These are phyloP conservation scores for Pseudocercospora vitis DNA, from an alignment of 2,329 filamentous ascomycete species.

Conservation along the genomic window DNA sequence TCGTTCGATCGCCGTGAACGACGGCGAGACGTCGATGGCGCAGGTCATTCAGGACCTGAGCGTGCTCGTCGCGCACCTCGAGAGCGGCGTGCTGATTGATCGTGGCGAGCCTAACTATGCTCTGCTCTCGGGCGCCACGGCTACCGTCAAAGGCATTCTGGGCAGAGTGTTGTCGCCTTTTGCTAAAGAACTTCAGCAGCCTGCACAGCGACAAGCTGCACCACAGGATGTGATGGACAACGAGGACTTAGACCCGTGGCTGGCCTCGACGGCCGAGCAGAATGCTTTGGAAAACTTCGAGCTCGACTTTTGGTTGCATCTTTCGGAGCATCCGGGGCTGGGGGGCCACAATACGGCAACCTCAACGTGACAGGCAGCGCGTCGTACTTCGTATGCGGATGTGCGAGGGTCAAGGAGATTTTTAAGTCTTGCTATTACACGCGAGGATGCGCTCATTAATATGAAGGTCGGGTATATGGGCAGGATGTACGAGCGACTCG, in stretches of 20 bases:
- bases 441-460: too few species aligned
- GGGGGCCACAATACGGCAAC: not conserved
- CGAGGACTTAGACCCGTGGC: constrained; percentile 12
- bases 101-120: constrained; percentile 35
- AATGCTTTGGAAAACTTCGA: constrained; percentile 31
- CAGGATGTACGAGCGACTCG: too few species aligned
- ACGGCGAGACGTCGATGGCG: constrained; percentile 9
- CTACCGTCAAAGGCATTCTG: constrained; percentile 36
- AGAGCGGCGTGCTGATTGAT: constrained; percentile 34
- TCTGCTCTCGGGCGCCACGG: constrained; percentile 33
- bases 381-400: too few species aligned
- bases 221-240: constrained; percentile 1
- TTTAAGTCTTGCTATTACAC: too few species aligned
- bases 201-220: not conserved
- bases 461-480: too few species aligned
- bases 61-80: constrained; percentile 37
- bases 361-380: too few species aligned
- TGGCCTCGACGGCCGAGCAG: constrained; percentile 22
- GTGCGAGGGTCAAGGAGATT: too few species aligned
- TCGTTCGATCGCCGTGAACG: constrained; percentile 3
- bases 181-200: constrained; percentile 15
- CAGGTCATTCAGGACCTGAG: constrained; percentile 36
- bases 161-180: constrained; percentile 10
- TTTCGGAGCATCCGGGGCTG: constrained; percentile 35
- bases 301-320: constrained; percentile 36